Conservation (phyloP, 1,139 yeast genomes). For the Kazachstania sp. region DNA sequence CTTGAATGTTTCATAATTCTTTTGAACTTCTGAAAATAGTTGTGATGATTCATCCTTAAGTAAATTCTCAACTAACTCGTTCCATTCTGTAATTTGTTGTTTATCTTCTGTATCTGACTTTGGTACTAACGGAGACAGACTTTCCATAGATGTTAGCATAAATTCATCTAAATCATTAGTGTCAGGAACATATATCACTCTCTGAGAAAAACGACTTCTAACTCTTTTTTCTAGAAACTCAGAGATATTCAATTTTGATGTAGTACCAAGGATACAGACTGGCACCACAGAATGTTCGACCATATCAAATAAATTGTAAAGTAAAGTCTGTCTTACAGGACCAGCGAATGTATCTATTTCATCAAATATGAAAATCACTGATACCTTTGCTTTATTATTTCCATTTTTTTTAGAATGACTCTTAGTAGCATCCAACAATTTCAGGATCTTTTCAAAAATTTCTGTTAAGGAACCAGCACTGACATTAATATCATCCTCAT, state of each 20-base stretch:
- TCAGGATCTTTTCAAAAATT: conserved; percentile 44
- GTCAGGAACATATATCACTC: conserved; percentile 54
- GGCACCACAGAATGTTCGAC: conserved; percentile 70
- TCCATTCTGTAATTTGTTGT: conserved; percentile 39
- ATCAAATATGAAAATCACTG: conserved; percentile 72
- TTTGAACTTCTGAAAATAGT: conserved; percentile 34
- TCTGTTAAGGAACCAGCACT: conserved; percentile 44
- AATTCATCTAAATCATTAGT: conserved; percentile 41
- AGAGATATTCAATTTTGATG: conserved; percentile 64
- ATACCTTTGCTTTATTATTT: conserved; percentile 32
- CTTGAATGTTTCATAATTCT: conserved; percentile 51
- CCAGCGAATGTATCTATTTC: conserved; percentile 75
- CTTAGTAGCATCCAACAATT: conserved; percentile 36
- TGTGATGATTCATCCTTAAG: conserved; percentile 27
- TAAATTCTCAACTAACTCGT: conserved; percentile 35
- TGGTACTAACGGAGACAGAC: neutral
- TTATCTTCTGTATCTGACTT: conserved; percentile 20
- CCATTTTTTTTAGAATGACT: conserved; percentile 14
- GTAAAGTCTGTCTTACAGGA: conserved; percentile 65
- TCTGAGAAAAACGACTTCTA: conserved; percentile 77
- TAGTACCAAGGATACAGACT: conserved; percentile 72
- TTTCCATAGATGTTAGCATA: conserved; percentile 26
- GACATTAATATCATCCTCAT: conserved; percentile 27
- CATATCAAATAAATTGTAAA: conserved; percentile 81
- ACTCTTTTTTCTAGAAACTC: conserved; percentile 88